Evolutionary conservation across 108 stramenopile species (phyloP).

Genomic region (Craspedostauros australis): DNA sequence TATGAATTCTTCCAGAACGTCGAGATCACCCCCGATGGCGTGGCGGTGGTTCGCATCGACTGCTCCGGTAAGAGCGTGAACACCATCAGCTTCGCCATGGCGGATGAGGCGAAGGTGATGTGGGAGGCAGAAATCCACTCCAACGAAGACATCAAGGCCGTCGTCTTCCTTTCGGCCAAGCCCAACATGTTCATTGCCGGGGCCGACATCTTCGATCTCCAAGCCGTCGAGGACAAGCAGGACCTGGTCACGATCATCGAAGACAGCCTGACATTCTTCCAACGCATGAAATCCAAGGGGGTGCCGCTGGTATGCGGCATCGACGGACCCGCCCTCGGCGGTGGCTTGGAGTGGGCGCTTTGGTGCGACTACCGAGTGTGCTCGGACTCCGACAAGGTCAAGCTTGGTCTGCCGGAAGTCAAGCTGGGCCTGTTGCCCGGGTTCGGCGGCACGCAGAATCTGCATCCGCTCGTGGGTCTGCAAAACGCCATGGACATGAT

Average conservation of each 20-base stretch:
- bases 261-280: slow-evolving; percentile 76
- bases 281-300: slow-evolving; percentile 58
- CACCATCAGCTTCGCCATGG: slow-evolving; percentile 82
- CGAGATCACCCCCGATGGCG: slow-evolving; percentile 70
- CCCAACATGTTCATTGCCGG: slow-evolving; percentile 97
- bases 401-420: slow-evolving; percentile 96
- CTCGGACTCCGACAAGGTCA: slow-evolving; percentile 87
- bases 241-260: slow-evolving; percentile 73
- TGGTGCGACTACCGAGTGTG: slow-evolving; percentile 98
- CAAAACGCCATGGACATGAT: slow-evolving; percentile 96
- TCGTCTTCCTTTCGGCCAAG: slow-evolving; percentile 95
- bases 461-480: slow-evolving; percentile 86
- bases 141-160: slow-evolving; percentile 77
- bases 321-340: slow-evolving; percentile 94
- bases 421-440: slow-evolving; percentile 97
- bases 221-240: slow-evolving; percentile 78
- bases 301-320: slow-evolving; percentile 95
- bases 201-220: slow-evolving; percentile 94
- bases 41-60: slow-evolving; percentile 90
- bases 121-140: slow-evolving; percentile 70
- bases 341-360: slow-evolving; percentile 98
- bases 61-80: slow-evolving; percentile 89
- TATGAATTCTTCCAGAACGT: slow-evolving; percentile 83
- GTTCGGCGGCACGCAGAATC: slow-evolving; percentile 97
- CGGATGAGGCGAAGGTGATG: slow-evolving; percentile 77